These are phyloP conservation scores for Sporothrix brasiliensis DNA, from an alignment of 2,329 filamentous ascomycete genomes.

Conservation along the genomic window DNA sequence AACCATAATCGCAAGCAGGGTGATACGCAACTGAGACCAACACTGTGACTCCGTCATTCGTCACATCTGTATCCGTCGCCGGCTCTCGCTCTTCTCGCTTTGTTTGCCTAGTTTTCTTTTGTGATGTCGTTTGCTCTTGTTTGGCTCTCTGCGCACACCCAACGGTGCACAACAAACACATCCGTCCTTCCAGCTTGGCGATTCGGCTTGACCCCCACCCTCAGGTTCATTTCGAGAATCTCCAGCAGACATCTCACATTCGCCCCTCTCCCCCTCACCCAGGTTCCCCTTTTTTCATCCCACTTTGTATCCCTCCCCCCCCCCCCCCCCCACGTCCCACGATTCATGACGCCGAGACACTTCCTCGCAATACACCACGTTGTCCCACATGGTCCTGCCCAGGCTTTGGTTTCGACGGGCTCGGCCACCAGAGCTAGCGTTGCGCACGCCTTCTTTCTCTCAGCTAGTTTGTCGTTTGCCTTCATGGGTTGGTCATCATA, in stretches of 20 bases:
- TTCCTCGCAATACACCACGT: slow-evolving; percentile 24
- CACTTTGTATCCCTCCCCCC: background rate
- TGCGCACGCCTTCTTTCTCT: slow-evolving; percentile 5
- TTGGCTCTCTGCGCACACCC: background rate
- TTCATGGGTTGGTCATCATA: slow-evolving; percentile 4
- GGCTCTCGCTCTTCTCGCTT: background rate
- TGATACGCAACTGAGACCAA: slow-evolving; percentile 7
- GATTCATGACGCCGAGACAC: slow-evolving; percentile 22
- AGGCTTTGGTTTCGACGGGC: background rate
- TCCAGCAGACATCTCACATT: slow-evolving; percentile 9
- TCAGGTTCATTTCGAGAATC: slow-evolving; percentile 17
- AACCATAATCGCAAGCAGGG: slow-evolving; percentile 8
- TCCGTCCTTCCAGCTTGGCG: background rate
- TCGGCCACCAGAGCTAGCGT: slow-evolving; percentile 6
- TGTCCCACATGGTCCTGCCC: slow-evolving; percentile 12
- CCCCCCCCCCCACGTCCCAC: slow-evolving; percentile 19
- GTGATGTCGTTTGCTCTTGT: background rate
- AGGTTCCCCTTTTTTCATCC: slow-evolving; percentile 5
- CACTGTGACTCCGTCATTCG: background rate
- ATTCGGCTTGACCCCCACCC: slow-evolving; percentile 25
- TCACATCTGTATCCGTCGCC: background rate
- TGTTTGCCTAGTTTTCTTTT: background rate
- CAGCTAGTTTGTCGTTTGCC: background rate
- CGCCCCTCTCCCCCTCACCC: slow-evolving; percentile 7
- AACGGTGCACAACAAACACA: too few species aligned